Evolutionary conservation across 768 basidiomycete species (phyloP).

Genomic region (Hygrocybe punicea): DNA sequence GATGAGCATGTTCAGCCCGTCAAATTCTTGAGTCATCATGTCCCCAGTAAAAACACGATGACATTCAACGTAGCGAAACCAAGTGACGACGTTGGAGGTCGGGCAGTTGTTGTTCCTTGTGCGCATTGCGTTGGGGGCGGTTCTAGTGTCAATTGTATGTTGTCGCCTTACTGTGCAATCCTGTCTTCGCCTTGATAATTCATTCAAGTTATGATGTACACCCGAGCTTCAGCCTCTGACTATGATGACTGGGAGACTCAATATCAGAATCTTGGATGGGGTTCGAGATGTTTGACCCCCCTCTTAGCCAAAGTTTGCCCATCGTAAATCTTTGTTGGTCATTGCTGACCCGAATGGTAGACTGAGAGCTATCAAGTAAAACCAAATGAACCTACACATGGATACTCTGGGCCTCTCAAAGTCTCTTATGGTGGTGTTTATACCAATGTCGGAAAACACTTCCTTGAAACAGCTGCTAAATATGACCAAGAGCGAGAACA

Average conservation of each 20-base stretch:
- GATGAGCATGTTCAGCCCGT: constrained; percentile 53
- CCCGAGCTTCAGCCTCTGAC: constrained; percentile 57
- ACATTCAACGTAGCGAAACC: constrained; percentile 44
- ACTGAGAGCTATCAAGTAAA: constrained; percentile 41
- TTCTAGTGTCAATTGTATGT: constrained; percentile 56
- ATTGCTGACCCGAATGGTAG: constrained; percentile 18
- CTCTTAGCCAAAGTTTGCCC: constrained; percentile 50
- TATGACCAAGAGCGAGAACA: constrained; percentile 48
- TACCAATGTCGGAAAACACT: constrained; percentile 44
- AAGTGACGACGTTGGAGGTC: constrained; percentile 42
- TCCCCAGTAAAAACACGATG: constrained; percentile 40
- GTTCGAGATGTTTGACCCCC: constrained; percentile 54
- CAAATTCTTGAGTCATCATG: constrained; percentile 44
- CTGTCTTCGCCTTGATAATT: not conserved
- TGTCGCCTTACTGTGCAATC: too few species aligned
- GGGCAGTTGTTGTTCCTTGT: constrained; percentile 40
- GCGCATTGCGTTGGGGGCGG: constrained; percentile 61
- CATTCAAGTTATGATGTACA: constrained; percentile 49
- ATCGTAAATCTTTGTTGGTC: not conserved
- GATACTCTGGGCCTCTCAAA: constrained; percentile 48
- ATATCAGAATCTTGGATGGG: constrained; percentile 58
- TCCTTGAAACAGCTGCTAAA: constrained; percentile 42
- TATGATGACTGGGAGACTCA: constrained; percentile 60
- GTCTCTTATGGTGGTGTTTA: constrained; percentile 42
- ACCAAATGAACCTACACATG: constrained; percentile 38